phyloP scores from a whole-genome alignment of 2,329 filamentous ascomycete species.

The Apiospora arundinis region DNA sequence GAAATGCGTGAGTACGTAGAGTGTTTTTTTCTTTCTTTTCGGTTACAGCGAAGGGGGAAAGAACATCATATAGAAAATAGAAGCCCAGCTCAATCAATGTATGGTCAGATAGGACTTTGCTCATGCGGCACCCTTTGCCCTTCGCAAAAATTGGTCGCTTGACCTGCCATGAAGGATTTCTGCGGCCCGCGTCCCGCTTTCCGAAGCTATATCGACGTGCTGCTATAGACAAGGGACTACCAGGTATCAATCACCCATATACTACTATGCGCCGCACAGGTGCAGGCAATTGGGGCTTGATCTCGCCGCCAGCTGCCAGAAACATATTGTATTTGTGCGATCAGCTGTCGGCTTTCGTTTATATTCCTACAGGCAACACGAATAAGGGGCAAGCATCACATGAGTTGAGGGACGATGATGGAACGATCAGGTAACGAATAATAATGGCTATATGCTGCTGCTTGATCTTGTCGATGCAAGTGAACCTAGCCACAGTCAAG shows the following conservation, averaged over 20 bases:
- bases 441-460: neutral
- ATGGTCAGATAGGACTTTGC: constrained; percentile 13
- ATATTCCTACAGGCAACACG: no score
- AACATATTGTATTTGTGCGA: neutral
- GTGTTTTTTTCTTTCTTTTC: no score
- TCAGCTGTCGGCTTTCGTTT: no score
- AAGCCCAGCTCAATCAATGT: neutral
- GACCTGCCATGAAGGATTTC: neutral
- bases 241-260: neutral
- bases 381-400: neutral
- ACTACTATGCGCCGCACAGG: neutral
- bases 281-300: neutral
- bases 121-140: neutral
- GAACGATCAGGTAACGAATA: neutral
- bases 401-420: neutral
- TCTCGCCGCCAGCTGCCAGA: neutral
- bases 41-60: neutral
- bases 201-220: constrained; percentile 1
- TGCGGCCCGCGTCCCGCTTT: neutral
- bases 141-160: neutral
- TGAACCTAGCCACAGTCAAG: no score
- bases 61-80: neutral
- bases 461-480: no score
- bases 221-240: neutral
- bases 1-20: neutral